These are phyloP conservation scores for Platanus orientalis DNA, from an alignment of 164 flowering plant species.

Conservation along the genomic window DNA sequence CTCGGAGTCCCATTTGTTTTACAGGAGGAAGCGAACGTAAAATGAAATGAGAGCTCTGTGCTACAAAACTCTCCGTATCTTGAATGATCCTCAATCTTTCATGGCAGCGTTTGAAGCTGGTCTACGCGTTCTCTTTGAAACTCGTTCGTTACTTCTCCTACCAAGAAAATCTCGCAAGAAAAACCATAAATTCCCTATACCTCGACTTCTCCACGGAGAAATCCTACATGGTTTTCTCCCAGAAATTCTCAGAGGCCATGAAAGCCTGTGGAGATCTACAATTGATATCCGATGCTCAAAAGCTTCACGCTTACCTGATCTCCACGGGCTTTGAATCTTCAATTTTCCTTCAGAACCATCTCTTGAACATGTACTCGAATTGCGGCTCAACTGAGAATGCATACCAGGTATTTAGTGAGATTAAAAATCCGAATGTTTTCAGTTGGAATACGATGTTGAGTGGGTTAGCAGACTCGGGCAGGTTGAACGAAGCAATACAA, in stretches of 20 bases:
- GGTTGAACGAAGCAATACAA: constrained; percentile 23
- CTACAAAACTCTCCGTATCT: not conserved
- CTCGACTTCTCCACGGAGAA: constrained; percentile 3
- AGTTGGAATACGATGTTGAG: constrained; percentile 38
- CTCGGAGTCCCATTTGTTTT: too few species aligned
- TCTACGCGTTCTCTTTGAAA: constrained; percentile 1
- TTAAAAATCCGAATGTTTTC: constrained; percentile 29
- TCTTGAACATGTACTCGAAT: constrained; percentile 37
- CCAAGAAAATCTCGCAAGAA: constrained; percentile 3
- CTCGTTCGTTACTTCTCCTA: constrained; percentile 6
- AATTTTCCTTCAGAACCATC: constrained; percentile 46
- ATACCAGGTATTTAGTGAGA: constrained; percentile 19
- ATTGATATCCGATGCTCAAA: constrained; percentile 17
- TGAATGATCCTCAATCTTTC: constrained; percentile 20
- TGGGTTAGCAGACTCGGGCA: constrained; percentile 26
- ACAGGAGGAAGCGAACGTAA: too few species aligned
- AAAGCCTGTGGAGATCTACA: constrained; percentile 22
- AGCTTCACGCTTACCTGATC: constrained; percentile 40
- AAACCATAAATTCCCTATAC: constrained; percentile 10
- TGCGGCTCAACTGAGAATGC: constrained; percentile 36
- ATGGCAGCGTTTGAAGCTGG: constrained; percentile 17
- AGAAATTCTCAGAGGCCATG: constrained; percentile 33
- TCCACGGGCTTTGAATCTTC: constrained; percentile 33
- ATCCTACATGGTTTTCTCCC: constrained; percentile 30
- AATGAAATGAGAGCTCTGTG: constrained; percentile 13